Evolutionary conservation across 148 eudicot species (phyloP).

Genomic region (Bassia scoparia): DNA sequence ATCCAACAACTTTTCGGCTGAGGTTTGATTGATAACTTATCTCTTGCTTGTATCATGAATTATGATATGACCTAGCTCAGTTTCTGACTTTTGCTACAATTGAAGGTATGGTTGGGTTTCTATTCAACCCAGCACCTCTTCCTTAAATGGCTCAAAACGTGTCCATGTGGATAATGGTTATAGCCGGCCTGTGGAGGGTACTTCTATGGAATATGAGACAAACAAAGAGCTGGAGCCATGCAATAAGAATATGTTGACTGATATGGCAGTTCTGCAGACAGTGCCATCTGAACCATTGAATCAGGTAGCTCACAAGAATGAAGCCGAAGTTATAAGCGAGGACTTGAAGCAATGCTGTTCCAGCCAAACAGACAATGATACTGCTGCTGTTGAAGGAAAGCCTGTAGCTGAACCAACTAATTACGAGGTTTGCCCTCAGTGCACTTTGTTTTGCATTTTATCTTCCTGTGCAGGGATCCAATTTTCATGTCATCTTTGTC

Average conservation of each 20-base stretch:
- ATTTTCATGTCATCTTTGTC: neutral
- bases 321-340: conserved; percentile 20
- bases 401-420: conserved; percentile 25
- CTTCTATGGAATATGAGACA: conserved; percentile 12
- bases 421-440: conserved; percentile 32
- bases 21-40: conserved; percentile 40
- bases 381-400: conserved; percentile 24
- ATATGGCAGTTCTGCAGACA: conserved; percentile 19
- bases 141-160: conserved; percentile 26
- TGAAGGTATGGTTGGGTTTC: conserved; percentile 86
- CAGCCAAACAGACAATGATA: conserved; percentile 23
- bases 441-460: conserved; percentile 3
- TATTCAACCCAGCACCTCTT: conserved; percentile 26
- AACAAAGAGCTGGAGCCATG: conserved; percentile 21
- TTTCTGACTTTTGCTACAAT: conserved; percentile 32
- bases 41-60: neutral
- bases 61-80: conserved; percentile 3
- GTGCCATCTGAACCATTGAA: conserved; percentile 20
- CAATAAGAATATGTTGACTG: conserved; percentile 11
- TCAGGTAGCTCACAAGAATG: conserved; percentile 16
- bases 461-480: neutral
- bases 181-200: conserved; percentile 17
- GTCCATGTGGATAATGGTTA: conserved; percentile 22
- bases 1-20: conserved; percentile 66
- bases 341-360: conserved; percentile 24